Conservation (phyloP, 1,139 yeast genomes). For the Groenewaldozyma auringiensis region DNA sequence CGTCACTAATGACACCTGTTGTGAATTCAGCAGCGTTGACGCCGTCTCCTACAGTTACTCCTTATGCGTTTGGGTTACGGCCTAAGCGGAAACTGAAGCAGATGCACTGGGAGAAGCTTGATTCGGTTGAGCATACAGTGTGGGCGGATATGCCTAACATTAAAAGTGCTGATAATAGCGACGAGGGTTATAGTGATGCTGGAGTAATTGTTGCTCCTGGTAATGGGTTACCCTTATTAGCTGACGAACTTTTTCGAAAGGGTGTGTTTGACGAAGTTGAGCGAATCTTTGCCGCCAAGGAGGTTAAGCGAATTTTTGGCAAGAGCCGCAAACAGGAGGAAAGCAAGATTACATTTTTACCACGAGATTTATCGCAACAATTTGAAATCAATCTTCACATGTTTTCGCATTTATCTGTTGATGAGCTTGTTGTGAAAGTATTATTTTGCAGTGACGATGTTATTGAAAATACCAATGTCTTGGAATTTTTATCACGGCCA, state of each 20-base stretch:
- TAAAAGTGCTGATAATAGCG: slow-evolving; percentile 14
- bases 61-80: slow-evolving; percentile 27
- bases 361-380: slow-evolving; percentile 79
- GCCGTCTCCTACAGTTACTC: slow-evolving; percentile 18
- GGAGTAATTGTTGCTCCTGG: slow-evolving; percentile 14
- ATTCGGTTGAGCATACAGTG: slow-evolving; percentile 59
- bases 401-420: slow-evolving; percentile 56
- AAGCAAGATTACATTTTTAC: slow-evolving; percentile 50
- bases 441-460: slow-evolving; percentile 67
- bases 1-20: slow-evolving; percentile 21
- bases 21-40: slow-evolving; percentile 16
- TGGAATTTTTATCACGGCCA: slow-evolving; percentile 76
- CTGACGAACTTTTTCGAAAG: slow-evolving; percentile 49
- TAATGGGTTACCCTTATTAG: slow-evolving; percentile 40
- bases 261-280: slow-evolving; percentile 81
- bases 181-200: slow-evolving; percentile 13
- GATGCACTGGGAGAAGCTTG: slow-evolving; percentile 89
- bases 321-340: slow-evolving; percentile 34
- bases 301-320: slow-evolving; percentile 36
- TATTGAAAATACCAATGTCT: slow-evolving; percentile 55
- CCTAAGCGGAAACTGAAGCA: slow-evolving; percentile 72
- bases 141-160: slow-evolving; percentile 46
- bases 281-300: slow-evolving; percentile 61
- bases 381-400: slow-evolving; percentile 89
- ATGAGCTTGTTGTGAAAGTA: slow-evolving; percentile 56